These are phyloP conservation scores for Emericellopsis cladophorae DNA, from an alignment of 2,329 filamentous ascomycete genomes.

Conservation along the genomic window DNA sequence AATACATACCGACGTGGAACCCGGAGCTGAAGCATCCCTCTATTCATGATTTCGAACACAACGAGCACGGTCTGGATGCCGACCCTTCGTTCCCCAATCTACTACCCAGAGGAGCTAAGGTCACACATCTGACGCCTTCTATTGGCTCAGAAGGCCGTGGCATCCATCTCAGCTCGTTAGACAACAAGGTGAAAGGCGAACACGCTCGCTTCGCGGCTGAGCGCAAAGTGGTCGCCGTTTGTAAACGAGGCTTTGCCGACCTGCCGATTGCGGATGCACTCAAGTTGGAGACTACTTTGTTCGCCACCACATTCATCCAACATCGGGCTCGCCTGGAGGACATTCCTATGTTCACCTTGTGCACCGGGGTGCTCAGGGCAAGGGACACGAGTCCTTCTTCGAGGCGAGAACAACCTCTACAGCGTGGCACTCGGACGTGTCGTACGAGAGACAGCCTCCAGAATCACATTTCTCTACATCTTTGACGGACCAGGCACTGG, in stretches of 20 bases:
- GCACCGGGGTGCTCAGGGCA: constrained; percentile 47
- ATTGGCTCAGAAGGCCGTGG: constrained; percentile 63
- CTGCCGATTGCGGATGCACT: constrained; percentile 59
- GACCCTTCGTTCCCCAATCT: constrained; percentile 58
- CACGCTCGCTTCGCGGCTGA: constrained; percentile 63
- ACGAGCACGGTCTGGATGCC: constrained; percentile 65
- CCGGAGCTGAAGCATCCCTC: constrained; percentile 51
- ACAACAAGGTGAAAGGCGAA: constrained; percentile 59
- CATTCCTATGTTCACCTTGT: constrained; percentile 69
- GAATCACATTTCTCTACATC: constrained; percentile 79
- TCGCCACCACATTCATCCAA: constrained; percentile 70
- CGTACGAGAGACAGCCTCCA: constrained; percentile 78
- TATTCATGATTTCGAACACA: constrained; percentile 56
- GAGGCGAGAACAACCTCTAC: constrained; percentile 61
- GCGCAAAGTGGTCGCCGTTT: constrained; percentile 69
- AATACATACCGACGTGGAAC: constrained; percentile 65
- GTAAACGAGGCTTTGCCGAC: constrained; percentile 60
- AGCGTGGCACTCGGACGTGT: constrained; percentile 82
- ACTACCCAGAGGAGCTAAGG: constrained; percentile 35
- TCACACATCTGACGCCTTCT: constrained; percentile 54
- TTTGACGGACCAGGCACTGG: constrained; percentile 72
- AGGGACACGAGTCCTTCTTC: constrained; percentile 46
- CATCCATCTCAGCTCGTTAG: constrained; percentile 58
- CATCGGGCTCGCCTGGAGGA: constrained; percentile 61
- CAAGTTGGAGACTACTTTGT: constrained; percentile 64